Evolutionary conservation across 257 asterid genomes (phyloP).

Genomic region (Osmanthus fragrans): DNA sequence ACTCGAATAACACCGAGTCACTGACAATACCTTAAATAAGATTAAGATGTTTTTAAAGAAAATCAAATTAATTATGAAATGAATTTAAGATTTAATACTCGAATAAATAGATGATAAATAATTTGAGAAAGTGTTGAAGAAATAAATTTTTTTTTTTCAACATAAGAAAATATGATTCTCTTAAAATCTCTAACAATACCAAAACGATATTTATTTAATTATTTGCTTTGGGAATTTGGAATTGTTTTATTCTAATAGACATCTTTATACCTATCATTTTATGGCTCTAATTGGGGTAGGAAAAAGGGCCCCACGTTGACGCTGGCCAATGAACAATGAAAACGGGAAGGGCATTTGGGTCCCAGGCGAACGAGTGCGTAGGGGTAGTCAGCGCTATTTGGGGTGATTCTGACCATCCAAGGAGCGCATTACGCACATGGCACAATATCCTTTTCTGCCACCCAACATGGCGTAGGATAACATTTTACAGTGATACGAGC

Average conservation of each 20-base stretch:
- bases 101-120: too few relatives aligned
- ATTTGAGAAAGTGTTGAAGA: too few relatives aligned
- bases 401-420: constrained; percentile 36
- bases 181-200: too few relatives aligned
- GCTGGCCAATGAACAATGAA: constrained; percentile 1
- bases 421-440: constrained; percentile 48
- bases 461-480: constrained; percentile 30
- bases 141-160: too few relatives aligned
- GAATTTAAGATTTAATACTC: too few relatives aligned
- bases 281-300: background rate
- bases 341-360: background rate
- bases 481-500: constrained; percentile 2
- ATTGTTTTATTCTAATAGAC: background rate
- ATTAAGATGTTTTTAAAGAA: too few relatives aligned
- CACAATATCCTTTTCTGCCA: constrained; percentile 29
- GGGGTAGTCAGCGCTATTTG: constrained; percentile 1
- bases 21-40: too few relatives aligned
- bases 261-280: background rate
- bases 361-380: constrained; percentile 24
- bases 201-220: too few relatives aligned
- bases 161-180: too few relatives aligned
- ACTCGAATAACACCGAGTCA: too few relatives aligned
- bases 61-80: too few relatives aligned
- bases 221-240: too few relatives aligned
- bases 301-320: constrained; percentile 20